Evolutionary conservation across 768 basidiomycete genomes (phyloP).

Genomic region (Tulasnella sp.): DNA sequence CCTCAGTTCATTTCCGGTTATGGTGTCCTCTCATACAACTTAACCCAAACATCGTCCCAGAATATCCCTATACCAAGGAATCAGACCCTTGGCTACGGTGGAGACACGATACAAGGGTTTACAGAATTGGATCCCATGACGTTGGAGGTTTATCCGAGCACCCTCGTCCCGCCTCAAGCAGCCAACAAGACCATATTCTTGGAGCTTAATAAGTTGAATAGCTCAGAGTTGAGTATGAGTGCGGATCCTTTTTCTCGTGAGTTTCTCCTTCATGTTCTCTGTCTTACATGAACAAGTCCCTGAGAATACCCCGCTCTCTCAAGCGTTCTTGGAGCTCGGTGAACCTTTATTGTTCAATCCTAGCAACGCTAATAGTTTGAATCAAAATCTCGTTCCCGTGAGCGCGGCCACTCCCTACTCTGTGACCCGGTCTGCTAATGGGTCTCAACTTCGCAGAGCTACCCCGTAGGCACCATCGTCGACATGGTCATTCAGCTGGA

Average conservation of each 20-base stretch:
- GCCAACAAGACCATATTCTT: constrained; percentile 14
- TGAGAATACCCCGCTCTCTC: background rate
- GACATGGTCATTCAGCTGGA: background rate
- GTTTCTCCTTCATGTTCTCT: background rate
- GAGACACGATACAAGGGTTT: background rate
- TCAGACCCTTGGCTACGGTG: background rate
- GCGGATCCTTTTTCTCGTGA: constrained; percentile 1
- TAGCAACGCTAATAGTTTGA: background rate
- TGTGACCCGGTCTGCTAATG: background rate
- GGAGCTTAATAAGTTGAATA: background rate
- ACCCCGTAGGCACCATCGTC: background rate
- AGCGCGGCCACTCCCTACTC: background rate
- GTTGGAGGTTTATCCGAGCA: background rate
- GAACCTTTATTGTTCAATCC: constrained; percentile 10
- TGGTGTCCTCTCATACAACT: constrained; percentile 6
- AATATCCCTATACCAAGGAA: background rate
- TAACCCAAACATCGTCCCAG: background rate
- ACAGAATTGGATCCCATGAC: constrained; percentile 5
- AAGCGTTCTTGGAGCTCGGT: constrained; percentile 6
- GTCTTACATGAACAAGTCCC: background rate
- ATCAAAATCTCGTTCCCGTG: background rate
- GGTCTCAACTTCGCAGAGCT: background rate
- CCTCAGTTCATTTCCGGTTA: constrained; percentile 21
- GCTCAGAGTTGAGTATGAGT: background rate
- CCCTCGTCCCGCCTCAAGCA: background rate